A percentile compares a stretch with the other conserved stretches of the same genome.
Conservation (phyloP, 2,329 filamentous ascomycete genomes). For the Fusarium marasasianum region DNA sequence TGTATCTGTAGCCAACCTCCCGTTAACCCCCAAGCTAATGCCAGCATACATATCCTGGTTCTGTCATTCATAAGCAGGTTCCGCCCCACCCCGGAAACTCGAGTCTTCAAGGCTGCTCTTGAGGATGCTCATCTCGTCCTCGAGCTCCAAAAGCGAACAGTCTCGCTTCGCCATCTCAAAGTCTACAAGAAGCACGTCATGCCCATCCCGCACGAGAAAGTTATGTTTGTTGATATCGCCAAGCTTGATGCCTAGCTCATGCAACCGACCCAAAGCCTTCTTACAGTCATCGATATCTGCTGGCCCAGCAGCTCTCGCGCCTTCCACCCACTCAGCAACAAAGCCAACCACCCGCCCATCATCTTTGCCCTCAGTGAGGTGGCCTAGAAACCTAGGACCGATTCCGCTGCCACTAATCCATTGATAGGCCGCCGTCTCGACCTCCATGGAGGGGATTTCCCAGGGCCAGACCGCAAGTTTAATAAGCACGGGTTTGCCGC, state of each 20-base stretch:
- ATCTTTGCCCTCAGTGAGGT: not conserved
- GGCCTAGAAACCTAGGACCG: not conserved
- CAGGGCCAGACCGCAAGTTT: not conserved
- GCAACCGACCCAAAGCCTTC: not conserved
- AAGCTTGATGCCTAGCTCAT: not conserved
- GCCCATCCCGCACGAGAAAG: not conserved
- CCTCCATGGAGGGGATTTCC: not conserved
- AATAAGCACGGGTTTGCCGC: not conserved
- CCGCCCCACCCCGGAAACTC: not conserved
- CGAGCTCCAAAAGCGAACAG: not conserved
- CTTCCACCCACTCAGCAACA: not conserved
- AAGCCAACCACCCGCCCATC: not conserved
- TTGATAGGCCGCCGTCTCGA: not conserved
- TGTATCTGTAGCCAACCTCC: not conserved
- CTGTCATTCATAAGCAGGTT: not conserved
- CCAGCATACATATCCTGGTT: not conserved
- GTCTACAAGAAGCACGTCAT: not conserved
- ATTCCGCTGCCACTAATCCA: not conserved
- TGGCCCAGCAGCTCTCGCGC: not conserved
- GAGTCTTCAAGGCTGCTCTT: not conserved
- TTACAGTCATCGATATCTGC: not conserved
- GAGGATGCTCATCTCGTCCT: not conserved
- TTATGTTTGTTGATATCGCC: not conserved
- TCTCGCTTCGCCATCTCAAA: not conserved
- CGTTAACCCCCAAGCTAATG: not conserved